These are phyloP conservation scores for Ustilago bromivora DNA, from an alignment of 1,284 basidiomycete genomes.

Conservation along the genomic window DNA sequence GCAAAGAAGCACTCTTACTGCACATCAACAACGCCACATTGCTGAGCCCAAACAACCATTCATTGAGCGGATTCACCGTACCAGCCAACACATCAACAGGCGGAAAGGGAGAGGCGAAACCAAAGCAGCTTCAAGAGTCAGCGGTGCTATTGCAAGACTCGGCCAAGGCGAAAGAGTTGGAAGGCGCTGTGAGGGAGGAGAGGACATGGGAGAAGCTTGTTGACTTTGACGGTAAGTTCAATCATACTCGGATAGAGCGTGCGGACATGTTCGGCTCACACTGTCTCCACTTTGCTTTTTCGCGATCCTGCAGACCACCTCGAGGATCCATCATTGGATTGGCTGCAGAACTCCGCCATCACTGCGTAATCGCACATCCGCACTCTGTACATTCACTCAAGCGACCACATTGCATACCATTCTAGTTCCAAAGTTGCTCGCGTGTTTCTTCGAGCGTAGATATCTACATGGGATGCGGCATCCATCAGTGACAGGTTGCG, in stretches of 20 bases:
- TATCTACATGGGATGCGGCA: background rate
- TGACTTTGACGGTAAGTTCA: conserved; percentile 49
- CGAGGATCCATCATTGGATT: conserved; percentile 42
- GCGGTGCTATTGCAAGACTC: conserved; percentile 20
- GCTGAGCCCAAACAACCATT: conserved; percentile 12
- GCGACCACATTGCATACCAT: background rate
- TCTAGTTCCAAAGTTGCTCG: background rate
- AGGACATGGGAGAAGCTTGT: conserved; percentile 32
- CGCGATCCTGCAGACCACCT: conserved; percentile 35
- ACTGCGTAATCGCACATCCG: conserved; percentile 6
- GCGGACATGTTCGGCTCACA: background rate
- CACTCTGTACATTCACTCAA: background rate
- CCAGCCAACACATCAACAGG: background rate
- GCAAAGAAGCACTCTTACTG: conserved; percentile 28
- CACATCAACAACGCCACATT: conserved; percentile 43
- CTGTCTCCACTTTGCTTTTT: background rate
- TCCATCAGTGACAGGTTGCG: background rate
- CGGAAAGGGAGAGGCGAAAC: conserved; percentile 18
- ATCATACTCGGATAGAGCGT: background rate
- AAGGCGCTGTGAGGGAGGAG: conserved; percentile 23
- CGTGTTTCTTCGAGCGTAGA: background rate
- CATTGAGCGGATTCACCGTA: conserved; percentile 25
- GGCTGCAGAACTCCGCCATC: conserved; percentile 43
- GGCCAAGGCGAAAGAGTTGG: conserved; percentile 17
- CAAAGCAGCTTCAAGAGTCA: conserved; percentile 18